A percentile compares a stretch with the other conserved stretches of the same genome.
Conservation (phyloP, 192 early-diverging fungal species). For the Obelidium mucronatum region DNA sequence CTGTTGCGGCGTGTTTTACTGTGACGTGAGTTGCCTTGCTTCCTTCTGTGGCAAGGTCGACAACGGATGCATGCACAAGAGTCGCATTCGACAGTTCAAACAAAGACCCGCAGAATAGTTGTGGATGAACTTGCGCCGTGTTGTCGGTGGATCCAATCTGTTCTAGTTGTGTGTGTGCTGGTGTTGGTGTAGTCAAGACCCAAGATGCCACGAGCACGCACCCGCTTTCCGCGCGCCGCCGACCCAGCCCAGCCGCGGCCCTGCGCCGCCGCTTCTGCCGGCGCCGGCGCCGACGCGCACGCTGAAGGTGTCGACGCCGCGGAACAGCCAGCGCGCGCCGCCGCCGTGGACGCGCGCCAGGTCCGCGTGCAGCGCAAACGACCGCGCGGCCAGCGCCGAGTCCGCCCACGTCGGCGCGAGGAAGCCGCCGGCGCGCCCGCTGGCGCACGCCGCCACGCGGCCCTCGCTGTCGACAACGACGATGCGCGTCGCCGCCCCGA, state of each 20-base stretch:
- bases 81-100: constrained; percentile 11
- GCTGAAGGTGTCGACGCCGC: not conserved
- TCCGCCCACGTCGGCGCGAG: constrained; percentile 19
- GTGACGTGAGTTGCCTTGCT: not conserved
- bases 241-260: no score
- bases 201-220: no score
- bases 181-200: no score
- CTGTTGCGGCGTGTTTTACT: not conserved
- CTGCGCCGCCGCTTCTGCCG: no score
- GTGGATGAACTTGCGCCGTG: constrained; percentile 28
- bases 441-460: constrained; percentile 14
- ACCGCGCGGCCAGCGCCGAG: not conserved
- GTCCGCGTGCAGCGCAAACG: constrained; percentile 21
- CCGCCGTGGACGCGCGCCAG: constrained; percentile 23
- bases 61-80: constrained; percentile 13
- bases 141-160: constrained; percentile 10
- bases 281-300: not conserved
- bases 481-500: not conserved
- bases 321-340: constrained; percentile 11
- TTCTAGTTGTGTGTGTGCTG: no score
- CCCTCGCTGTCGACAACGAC: constrained; percentile 17
- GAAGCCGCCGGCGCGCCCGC: constrained; percentile 37
- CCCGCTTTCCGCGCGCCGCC: no score
- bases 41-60: not conserved
- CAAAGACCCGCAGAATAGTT: constrained; percentile 20